A percentile compares a stretch with the other conserved stretches of the same genome.
Evolutionary conservation across 164 flowering plant species (phyloP).

Genomic region (Nelumbo lutea): DNA sequence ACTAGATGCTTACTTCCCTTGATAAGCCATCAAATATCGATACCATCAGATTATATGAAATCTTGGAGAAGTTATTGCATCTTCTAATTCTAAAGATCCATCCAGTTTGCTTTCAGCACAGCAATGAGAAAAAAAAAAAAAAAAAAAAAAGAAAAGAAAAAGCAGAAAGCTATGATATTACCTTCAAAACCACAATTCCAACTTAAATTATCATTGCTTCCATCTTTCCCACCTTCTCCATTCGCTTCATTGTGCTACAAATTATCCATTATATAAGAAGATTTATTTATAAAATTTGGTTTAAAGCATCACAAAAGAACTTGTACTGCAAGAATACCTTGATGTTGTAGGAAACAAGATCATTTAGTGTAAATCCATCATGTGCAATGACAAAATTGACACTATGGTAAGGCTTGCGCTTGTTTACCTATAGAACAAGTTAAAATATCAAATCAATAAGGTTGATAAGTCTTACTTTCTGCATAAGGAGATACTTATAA

Average conservation of each 20-base stretch:
- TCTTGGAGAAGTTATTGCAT: background rate
- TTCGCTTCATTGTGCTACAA: constrained; percentile 89
- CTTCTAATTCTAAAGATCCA: background rate
- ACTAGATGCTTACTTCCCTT: background rate
- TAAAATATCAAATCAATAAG: background rate
- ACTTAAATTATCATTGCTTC: constrained; percentile 89
- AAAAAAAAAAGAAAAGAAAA: background rate
- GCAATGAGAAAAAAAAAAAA: background rate
- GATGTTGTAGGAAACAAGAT: constrained; percentile 86
- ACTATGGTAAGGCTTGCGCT: constrained; percentile 90
- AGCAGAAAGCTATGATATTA: constrained; percentile 9
- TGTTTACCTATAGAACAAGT: constrained; percentile 53
- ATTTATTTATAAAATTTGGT: background rate
- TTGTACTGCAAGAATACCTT: constrained; percentile 49
- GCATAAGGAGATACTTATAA: too few relatives aligned
- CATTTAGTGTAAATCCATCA: constrained; percentile 88
- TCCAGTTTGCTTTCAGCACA: background rate
- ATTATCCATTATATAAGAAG: constrained; percentile 9
- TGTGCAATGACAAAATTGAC: constrained; percentile 91
- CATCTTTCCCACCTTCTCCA: constrained; percentile 97
- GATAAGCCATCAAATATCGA: background rate
- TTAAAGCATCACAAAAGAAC: background rate
- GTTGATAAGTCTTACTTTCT: too few relatives aligned
- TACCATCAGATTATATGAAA: background rate
- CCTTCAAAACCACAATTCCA: constrained; percentile 99